Evolutionary conservation across 805 yeast species (phyloP).

Genomic region (Candida ipomoeae): DNA sequence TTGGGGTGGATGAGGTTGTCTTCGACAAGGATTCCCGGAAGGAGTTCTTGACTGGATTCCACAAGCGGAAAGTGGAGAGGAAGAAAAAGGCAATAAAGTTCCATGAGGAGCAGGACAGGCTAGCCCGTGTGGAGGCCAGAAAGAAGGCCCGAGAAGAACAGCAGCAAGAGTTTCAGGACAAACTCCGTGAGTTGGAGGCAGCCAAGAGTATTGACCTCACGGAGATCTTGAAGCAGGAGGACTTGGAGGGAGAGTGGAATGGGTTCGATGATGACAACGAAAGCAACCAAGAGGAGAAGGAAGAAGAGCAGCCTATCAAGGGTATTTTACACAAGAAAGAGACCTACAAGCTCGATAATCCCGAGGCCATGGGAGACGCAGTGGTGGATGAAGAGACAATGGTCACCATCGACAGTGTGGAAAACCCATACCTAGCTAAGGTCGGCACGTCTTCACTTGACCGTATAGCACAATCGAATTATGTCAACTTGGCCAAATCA

Average conservation of each 20-base stretch:
- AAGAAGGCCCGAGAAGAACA: conserved; percentile 67
- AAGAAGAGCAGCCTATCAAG: conserved; percentile 12
- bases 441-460: conserved; percentile 34
- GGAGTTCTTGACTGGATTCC: conserved; percentile 92
- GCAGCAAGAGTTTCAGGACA: conserved; percentile 59
- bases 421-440: conserved; percentile 39
- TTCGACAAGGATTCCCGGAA: conserved; percentile 76
- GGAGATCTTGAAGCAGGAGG: conserved; percentile 15
- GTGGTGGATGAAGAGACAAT: conserved; percentile 45
- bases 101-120: conserved; percentile 71
- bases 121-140: conserved; percentile 72
- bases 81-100: conserved; percentile 79
- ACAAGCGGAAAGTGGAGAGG: conserved; percentile 85
- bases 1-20: conserved; percentile 72
- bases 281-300: conserved; percentile 4
- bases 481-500: conserved; percentile 66
- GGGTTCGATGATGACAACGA: conserved; percentile 32
- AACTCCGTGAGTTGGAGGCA: conserved; percentile 55
- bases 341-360: conserved; percentile 29
- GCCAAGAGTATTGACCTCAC: conserved; percentile 24
- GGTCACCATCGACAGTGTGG: conserved; percentile 55
- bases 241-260: conserved; percentile 33
- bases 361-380: conserved; percentile 25
- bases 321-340: conserved; percentile 23
- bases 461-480: conserved; percentile 55